Percentiles rank a stretch among this genome's conserved stretches.
Conservation (phyloP, 345 rosid genomes). For the Eucalyptus victrix region DNA sequence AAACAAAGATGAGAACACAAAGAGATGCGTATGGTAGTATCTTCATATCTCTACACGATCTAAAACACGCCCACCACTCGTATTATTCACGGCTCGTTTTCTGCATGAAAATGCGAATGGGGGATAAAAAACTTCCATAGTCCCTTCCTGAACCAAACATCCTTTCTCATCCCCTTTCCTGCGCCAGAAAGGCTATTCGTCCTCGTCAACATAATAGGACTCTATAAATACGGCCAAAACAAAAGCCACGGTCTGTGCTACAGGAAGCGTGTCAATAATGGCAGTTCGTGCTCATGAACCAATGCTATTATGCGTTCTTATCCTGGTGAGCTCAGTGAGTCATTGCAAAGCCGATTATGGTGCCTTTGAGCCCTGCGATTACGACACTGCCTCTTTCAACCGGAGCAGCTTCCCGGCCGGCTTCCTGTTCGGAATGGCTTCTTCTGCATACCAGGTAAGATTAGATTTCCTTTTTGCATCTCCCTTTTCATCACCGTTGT, state of each 20-base stretch:
- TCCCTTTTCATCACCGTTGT: not conserved
- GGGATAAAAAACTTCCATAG: not conserved
- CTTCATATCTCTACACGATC: not conserved
- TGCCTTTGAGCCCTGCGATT: not conserved
- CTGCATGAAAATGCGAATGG: not conserved
- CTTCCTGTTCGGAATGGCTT: constrained; percentile 9
- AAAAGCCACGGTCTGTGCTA: not conserved
- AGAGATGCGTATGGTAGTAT: not conserved
- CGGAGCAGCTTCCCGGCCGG: constrained; percentile 5
- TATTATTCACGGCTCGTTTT: not conserved
- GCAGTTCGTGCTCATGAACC: not conserved
- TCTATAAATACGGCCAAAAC: not conserved
- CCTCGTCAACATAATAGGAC: not conserved
- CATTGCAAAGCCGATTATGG: not conserved
- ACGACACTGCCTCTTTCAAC: not conserved
- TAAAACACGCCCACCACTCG: not conserved
- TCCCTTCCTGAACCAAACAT: not conserved
- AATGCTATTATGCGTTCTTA: not conserved
- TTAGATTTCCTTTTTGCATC: not conserved
- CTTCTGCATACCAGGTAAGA: constrained; percentile 12
- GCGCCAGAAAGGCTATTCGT: too few relatives aligned
- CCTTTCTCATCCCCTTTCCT: too few relatives aligned
- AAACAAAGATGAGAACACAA: not conserved
- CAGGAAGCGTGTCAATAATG: not conserved
- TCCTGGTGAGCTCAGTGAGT: not conserved